Base-by-base conservation (phyloP, 495 filamentous ascomycete species). In the Daldinia caldariorum region DNA sequence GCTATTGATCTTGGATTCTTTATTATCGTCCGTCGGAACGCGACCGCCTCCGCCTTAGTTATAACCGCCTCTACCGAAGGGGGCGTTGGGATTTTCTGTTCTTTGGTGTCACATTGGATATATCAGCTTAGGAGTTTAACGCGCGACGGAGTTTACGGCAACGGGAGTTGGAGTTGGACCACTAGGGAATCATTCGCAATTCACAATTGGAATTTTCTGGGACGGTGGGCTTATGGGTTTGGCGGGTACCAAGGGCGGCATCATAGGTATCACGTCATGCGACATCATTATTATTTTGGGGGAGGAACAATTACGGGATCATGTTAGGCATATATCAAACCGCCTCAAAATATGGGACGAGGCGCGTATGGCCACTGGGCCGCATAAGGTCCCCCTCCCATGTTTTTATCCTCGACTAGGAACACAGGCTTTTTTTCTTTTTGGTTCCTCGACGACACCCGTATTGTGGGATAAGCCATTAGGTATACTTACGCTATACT, bases 91-190 rank as follows among this genome's bases (percentile, higher is more conserved):
- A 56, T 66, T 56, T 65, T 67, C 53, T 77, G 69, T 68, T 74
- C 50, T 72, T 77, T 61, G 67, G 65, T 37, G 8, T 34, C 70
- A 69, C 62, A 70, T 70, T 35, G 61, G 61, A 66, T 73, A 76
- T 74, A 70, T 76, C 47, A 76, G 76, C 74, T 73, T 69, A 69
- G 76, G 76, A 76, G 76, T 77, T 77, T 57, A 75, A 70, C 61
- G 71, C 65, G 64, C 65, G 64, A 66, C 63, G 76, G 76, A 76
- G 76, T 76, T 56, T 71, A 70, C 71, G 71, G 71, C 67, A 53
- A 18, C 22, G 55, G 69, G 38, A 56, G 50, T 38, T n/a, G 69
- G 38, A 56, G 50, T 38, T n/a, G 35, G 37, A 41, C 20, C 54
- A 60, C 54, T 47, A 47, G 57, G 70, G 67, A 53, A 65, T 58